These are phyloP conservation scores for Candida buenavistaensis DNA, from an alignment of 1,139 yeast species.

Conservation along the genomic window DNA sequence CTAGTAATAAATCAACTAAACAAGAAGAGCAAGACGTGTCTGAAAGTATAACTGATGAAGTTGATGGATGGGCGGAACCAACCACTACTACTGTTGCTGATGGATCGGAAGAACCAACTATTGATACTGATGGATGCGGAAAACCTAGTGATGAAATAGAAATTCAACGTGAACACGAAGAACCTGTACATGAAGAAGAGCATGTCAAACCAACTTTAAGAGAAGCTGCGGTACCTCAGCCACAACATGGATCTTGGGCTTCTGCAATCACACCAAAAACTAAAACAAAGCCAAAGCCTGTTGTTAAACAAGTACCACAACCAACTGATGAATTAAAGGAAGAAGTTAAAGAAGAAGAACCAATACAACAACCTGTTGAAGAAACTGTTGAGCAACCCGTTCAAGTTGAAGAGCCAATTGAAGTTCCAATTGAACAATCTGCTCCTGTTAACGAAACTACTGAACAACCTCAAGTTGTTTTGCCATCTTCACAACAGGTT, in stretches of 20 bases:
- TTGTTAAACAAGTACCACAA: slow-evolving; percentile 12
- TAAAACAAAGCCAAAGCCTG: slow-evolving; percentile 30
- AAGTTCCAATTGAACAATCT: slow-evolving; percentile 17
- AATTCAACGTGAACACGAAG: slow-evolving; percentile 3
- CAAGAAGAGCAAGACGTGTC: slow-evolving; percentile 7
- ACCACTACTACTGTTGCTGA: no score
- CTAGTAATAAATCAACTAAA: slow-evolving; percentile 35
- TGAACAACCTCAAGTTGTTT: slow-evolving; percentile 58
- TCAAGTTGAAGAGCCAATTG: slow-evolving; percentile 50
- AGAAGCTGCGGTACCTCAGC: slow-evolving; percentile 32
- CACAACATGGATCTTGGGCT: slow-evolving; percentile 52
- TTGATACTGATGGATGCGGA: no score
- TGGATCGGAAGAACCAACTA: no score
- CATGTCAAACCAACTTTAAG: slow-evolving; percentile 24
- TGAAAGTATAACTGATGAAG: slow-evolving; percentile 8
- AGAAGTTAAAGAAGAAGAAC: no score
- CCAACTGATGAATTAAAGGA: no score
- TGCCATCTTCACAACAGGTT: slow-evolving; percentile 54
- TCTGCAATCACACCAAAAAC: slow-evolving; percentile 59
- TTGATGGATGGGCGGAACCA: no score
- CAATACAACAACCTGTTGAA: slow-evolving; percentile 10
- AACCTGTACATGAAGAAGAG: slow-evolving; percentile 3
- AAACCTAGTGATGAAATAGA: no score
- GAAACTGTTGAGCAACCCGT: slow-evolving; percentile 12
- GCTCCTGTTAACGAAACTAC: slow-evolving; percentile 3